Evolutionary conservation across 495 filamentous ascomycete genomes (phyloP), one percentile per base, ranked within the genome.

Genomic region (Aspergillus taichungensis): DNA sequence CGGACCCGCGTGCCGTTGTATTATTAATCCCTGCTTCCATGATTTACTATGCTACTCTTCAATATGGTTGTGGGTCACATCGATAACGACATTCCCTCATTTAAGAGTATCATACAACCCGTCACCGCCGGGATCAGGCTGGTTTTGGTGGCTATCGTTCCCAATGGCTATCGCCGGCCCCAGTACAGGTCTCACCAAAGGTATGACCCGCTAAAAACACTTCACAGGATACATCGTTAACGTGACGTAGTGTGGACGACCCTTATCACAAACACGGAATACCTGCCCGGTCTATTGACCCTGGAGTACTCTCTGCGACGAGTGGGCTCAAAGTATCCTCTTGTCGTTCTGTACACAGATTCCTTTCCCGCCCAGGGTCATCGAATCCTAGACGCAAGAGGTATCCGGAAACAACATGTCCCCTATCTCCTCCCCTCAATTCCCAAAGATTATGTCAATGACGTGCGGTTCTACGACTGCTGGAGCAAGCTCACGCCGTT

Each of bases 401-500:
- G 74, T 6, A 87, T 90, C 41, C 63, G 76, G 18, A 75, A 73
- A 37, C 72, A 79, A 54, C 75, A 63, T 31, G 72, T 87, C 45
- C 69, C 74, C 0, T 79, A 83, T 56, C 72, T 90, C 1, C 62
- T 79, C 6, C 85, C 85, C 0, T 68, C 67, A 0, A 56, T 63
- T 1, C 29, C 49, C 24, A 43, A 46, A 18, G 49, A 38, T 10
- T 61, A 55, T 40, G 43, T 45, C 37, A 72, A 82, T 34, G 85
- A 90, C 55, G 70, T 76, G 37, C 75, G 87, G 30, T 91, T 94
- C 68, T 80, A 84, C 60, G 85, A 89, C 52, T 83, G 79, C 73
- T 94, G 87, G 85, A 83, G 71, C 60, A 94, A 94, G 64, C 73
- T 94, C n/a, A 78, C 78, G 11, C 76, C 80, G 1, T 94, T 91